Conservation (phyloP, 192 early-diverging fungal species). For the Linnemannia hyalina region DNA sequence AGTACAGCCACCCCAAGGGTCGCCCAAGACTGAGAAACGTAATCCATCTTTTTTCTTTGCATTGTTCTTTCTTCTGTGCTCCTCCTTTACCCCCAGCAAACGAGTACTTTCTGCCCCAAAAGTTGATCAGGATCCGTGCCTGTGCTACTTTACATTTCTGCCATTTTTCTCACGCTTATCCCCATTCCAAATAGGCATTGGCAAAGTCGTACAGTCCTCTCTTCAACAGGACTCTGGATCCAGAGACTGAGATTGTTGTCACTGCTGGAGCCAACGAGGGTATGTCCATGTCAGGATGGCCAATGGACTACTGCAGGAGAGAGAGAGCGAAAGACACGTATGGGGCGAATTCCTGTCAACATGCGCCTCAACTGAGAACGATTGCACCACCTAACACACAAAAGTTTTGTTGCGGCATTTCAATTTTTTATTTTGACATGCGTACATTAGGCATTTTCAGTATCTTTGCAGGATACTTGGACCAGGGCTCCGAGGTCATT, state of each 20-base stretch:
- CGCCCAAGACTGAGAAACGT: conserved; percentile 69
- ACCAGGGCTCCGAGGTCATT: conserved; percentile 89
- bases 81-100: too few species aligned
- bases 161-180: conserved; percentile 13
- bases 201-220: conserved; percentile 81
- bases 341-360: conserved; percentile 6
- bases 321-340: background rate
- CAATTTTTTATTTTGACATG: background rate
- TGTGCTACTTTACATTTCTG: background rate
- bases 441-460: conserved; percentile 71
- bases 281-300: conserved; percentile 22
- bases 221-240: conserved; percentile 78
- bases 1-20: conserved; percentile 87
- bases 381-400: background rate
- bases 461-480: conserved; percentile 85
- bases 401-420: background rate
- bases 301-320: conserved; percentile 12
- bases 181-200: conserved; percentile 63
- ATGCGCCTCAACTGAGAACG: background rate
- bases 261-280: conserved; percentile 93
- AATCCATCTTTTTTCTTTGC: background rate
- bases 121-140: background rate
- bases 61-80: background rate
- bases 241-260: conserved; percentile 86
- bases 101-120: background rate